These are phyloP conservation scores for Pseudomonodictys pantanalensis DNA, from an alignment of 495 filamentous ascomycete species.

Conservation along the genomic window DNA sequence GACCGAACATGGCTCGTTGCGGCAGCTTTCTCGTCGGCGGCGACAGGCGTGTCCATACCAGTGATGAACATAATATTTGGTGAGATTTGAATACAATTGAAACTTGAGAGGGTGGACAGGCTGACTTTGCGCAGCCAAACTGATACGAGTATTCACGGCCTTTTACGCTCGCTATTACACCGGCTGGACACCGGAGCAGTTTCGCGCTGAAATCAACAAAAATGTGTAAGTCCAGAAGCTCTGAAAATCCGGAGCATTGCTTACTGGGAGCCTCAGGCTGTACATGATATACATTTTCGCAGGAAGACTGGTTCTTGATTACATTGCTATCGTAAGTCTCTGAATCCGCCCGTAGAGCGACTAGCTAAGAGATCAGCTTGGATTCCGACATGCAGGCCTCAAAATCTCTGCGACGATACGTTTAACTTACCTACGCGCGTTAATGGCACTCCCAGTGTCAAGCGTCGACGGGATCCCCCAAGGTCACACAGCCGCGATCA, in stretches of 20 bases:
- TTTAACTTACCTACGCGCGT: slow-evolving; percentile 39
- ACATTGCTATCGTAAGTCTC: slow-evolving; percentile 30
- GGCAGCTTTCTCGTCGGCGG: slow-evolving; percentile 23
- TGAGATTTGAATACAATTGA: slow-evolving; percentile 18
- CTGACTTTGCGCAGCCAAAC: not conserved
- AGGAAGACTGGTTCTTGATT: slow-evolving; percentile 40
- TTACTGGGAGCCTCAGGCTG: slow-evolving; percentile 13
- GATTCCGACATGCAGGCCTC: slow-evolving; percentile 87
- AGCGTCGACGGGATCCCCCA: slow-evolving; percentile 10
- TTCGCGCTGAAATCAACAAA: slow-evolving; percentile 27
- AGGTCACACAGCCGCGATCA: slow-evolving; percentile 17
- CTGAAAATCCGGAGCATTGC: slow-evolving; percentile 15
- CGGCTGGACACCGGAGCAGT: too few species aligned
- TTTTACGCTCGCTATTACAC: too few species aligned
- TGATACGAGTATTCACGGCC: too few species aligned
- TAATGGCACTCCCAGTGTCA: slow-evolving; percentile 40
- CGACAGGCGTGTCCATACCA: slow-evolving; percentile 35
- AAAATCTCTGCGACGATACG: slow-evolving; percentile 65
- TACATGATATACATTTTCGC: slow-evolving; percentile 44
- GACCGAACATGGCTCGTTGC: slow-evolving; percentile 2
- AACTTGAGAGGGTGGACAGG: not conserved
- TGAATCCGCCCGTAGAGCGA: too few species aligned
- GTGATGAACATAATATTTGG: slow-evolving; percentile 36
- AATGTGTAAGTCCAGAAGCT: slow-evolving; percentile 33
- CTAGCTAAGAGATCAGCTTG: slow-evolving; percentile 17